Evolutionary conservation across 2,329 filamentous ascomycete genomes (phyloP).

Genomic region (Trichoderma sp.): DNA sequence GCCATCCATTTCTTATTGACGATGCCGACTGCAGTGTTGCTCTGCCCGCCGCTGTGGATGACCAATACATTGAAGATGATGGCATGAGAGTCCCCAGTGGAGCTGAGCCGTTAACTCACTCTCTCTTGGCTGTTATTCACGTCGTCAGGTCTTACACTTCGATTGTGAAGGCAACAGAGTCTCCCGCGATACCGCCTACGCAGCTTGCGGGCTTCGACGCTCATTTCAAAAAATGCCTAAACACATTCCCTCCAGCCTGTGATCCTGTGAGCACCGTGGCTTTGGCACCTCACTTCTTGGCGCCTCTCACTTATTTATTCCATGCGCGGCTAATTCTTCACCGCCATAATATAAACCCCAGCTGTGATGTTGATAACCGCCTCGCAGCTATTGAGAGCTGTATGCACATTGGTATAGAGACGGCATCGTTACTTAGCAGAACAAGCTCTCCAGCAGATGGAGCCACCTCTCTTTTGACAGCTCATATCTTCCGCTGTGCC

Average conservation of each 20-base stretch:
- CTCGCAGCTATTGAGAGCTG: conserved; percentile 76
- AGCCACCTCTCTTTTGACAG: conserved; percentile 73
- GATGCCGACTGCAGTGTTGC: conserved; percentile 86
- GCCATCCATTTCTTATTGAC: conserved; percentile 78
- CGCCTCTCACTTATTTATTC: conserved; percentile 76
- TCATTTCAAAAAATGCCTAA: conserved; percentile 75
- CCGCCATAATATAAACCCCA: conserved; percentile 81
- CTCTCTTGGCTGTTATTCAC: conserved; percentile 76
- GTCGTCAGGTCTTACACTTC: conserved; percentile 77
- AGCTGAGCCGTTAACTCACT: conserved; percentile 62
- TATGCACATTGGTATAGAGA: conserved; percentile 72
- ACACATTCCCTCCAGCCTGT: conserved; percentile 73
- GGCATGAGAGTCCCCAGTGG: conserved; percentile 55
- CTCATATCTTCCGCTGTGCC: conserved; percentile 84
- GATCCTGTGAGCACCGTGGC: conserved; percentile 65
- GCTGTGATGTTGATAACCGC: conserved; percentile 66
- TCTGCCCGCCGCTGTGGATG: conserved; percentile 78
- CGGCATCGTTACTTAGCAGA: conserved; percentile 72
- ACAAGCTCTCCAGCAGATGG: conserved; percentile 63
- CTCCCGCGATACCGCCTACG: conserved; percentile 64
- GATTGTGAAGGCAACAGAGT: conserved; percentile 68
- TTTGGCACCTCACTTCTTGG: conserved; percentile 72
- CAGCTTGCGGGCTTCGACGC: conserved; percentile 78
- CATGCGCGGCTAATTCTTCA: conserved; percentile 83
- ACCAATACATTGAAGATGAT: conserved; percentile 69